These are phyloP conservation scores for Apiotrichum siamense DNA, from an alignment of 1,284 basidiomycete genomes.

Conservation along the genomic window DNA sequence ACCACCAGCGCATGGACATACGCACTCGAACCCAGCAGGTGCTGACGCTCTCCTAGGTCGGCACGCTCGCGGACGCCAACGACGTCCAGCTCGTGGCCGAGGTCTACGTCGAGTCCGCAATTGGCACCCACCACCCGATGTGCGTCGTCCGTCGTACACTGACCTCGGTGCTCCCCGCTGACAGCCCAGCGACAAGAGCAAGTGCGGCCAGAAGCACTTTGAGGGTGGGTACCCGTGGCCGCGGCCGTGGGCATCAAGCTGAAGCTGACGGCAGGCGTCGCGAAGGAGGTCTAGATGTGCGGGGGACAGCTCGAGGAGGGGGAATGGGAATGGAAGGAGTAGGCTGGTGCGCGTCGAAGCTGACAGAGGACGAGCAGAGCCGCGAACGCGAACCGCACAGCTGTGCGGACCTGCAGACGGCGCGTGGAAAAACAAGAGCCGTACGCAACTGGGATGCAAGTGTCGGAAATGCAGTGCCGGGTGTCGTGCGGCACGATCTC, in stretches of 20 bases:
- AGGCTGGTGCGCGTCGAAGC: no score
- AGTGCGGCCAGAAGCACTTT: neutral
- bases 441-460: no score
- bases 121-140: neutral
- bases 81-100: slow-evolving; percentile 3
- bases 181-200: neutral
- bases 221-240: neutral
- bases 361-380: no score
- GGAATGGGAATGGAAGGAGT: no score
- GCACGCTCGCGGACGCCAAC: slow-evolving; percentile 3
- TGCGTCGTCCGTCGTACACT: neutral
- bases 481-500: no score
- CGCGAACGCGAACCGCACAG: no score
- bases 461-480: neutral
- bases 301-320: no score
- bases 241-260: no score
- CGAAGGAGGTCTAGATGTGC: neutral
- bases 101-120: neutral
- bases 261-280: neutral
- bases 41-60: neutral
- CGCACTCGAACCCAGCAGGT: neutral
- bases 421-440: no score
- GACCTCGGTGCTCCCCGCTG: no score
- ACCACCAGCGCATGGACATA: no score
- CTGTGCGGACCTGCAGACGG: no score